Evolutionary conservation across 1,139 yeast genomes (phyloP).

Genomic region (Yarrowia galli): DNA sequence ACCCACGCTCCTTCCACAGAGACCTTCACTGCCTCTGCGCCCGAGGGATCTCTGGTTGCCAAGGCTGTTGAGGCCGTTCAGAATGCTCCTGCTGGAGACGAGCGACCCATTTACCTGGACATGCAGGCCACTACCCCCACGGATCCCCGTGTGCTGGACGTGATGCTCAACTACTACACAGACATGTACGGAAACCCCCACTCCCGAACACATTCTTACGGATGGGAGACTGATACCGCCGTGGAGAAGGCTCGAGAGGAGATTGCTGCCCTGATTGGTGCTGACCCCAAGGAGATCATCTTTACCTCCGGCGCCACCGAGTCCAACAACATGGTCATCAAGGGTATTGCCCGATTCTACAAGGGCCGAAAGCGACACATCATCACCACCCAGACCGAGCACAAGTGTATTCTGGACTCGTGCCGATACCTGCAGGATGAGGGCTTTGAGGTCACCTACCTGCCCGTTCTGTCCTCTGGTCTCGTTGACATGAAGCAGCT

Average conservation of each 20-base stretch:
- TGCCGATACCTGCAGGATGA: conserved; percentile 95
- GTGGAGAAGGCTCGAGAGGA: conserved; percentile 86
- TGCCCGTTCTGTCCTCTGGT: conserved; percentile 85
- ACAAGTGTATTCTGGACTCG: conserved; percentile 95
- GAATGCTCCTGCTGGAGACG: conserved; percentile 43
- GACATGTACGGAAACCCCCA: conserved; percentile 98
- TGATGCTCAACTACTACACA: conserved; percentile 89
- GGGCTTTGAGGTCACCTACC: conserved; percentile 94
- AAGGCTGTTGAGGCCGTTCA: conserved; percentile 25
- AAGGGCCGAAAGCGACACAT: conserved; percentile 88
- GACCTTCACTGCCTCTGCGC: conserved; percentile 7
- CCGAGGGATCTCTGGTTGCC: conserved; percentile 30
- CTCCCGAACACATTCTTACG: conserved; percentile 96
- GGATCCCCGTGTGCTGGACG: conserved; percentile 95
- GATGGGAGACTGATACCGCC: conserved; percentile 97
- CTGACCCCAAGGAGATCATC: conserved; percentile 95
- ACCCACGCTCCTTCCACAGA: conserved; percentile 15
- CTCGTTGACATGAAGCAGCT: conserved; percentile 77
- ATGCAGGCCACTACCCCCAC: conserved; percentile 99
- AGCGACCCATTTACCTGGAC: conserved; percentile 88
- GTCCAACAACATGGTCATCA: conserved; percentile 90
- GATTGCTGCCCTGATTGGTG: conserved; percentile 82
- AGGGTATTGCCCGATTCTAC: conserved; percentile 95
- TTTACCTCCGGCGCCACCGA: conserved; percentile 99
- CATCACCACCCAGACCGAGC: conserved; percentile 96